Base-by-base conservation (phyloP, 768 basidiomycete genomes). In the Rhodosporidiobolus sp. region DNA sequence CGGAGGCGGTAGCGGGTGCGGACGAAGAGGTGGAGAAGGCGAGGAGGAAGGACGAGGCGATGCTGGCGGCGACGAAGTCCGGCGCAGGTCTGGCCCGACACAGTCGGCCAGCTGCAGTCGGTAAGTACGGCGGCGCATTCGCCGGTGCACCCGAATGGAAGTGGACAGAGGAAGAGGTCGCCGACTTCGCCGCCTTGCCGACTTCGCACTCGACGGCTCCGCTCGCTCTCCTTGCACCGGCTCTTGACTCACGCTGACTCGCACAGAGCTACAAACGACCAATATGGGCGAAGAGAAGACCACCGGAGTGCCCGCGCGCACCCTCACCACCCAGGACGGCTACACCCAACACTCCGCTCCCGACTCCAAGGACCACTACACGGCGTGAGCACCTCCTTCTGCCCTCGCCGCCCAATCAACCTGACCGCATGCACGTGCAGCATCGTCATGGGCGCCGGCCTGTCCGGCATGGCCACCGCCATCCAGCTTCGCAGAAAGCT, bases 391-490 rank as follows among this genome's bases (percentile, higher is more conserved):
- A 2, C 24, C 48, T 48, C 55, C 6, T n/a, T 10, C 22, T 52
- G 48, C 59, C 0, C 3, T 26, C 45, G 1, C 19, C n/a, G 6
- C 28, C 0, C 14, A 14, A 4, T 5, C 3, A 28, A 54, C n/a
- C 49, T 61, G 24, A 55, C 34, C 16, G 3, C 20, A n/a, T 17
- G 11, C 55, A 22, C 14, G 22, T 22, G 11, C 65, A 76, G 75
- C 0, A 73, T 77, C 62, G 72, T 77, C 57, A 69, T 78, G 61
- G 79, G 79, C 28, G 69, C 76, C 1, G 79, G 79, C 14, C 20
- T 79, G 7, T 67, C 67, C 0, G 79, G 79, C 17, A 70, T 79
- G 62, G 76, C 77, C 16, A 16, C 74, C 0, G 77, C 72, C 22
- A 69, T 75, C 32, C 77, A 79, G 67, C 65, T 79, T 30, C 70